phyloP scores from a whole-genome alignment of 768 basidiomycete species.

The Mycena maculata region DNA sequence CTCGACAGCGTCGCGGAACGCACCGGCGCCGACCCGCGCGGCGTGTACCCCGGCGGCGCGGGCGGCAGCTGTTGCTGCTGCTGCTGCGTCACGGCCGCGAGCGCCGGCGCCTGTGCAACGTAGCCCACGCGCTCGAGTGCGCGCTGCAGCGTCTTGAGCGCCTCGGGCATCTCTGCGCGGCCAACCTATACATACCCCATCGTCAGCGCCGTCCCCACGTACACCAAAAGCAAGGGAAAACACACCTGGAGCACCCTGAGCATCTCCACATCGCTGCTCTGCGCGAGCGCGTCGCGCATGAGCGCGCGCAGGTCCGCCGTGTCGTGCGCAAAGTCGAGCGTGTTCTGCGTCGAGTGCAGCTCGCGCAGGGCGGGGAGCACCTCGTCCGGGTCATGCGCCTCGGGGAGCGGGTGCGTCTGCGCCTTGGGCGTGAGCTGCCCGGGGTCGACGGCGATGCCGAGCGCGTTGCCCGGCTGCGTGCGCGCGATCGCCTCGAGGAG shows the following conservation, averaged over 20 bases:
- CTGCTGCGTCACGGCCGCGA: neutral
- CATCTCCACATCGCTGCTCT: conserved; percentile 73
- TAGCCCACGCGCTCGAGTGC: conserved; percentile 61
- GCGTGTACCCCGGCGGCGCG: conserved; percentile 28
- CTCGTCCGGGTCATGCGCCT: neutral
- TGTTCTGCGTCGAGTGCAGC: conserved; percentile 53
- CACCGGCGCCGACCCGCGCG: conserved; percentile 7
- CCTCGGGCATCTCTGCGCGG: conserved; percentile 80
- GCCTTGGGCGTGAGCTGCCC: conserved; percentile 23
- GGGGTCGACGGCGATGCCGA: conserved; percentile 25
- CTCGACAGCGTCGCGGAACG: conserved; percentile 31
- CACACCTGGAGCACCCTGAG: conserved; percentile 65
- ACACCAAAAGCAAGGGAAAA: neutral
- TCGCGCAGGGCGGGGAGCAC: conserved; percentile 39
- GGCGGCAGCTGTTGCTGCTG: neutral
- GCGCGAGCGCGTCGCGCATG: conserved; percentile 67
- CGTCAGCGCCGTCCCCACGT: neutral
- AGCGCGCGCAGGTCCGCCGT: conserved; percentile 65
- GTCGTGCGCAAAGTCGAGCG: conserved; percentile 63
- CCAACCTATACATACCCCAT: conserved; percentile 50
- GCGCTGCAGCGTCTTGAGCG: conserved; percentile 82
- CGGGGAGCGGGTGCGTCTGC: neutral
- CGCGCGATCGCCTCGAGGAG: conserved; percentile 48
- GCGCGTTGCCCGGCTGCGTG: conserved; percentile 20
- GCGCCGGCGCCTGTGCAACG: conserved; percentile 1